Evolutionary conservation across 768 basidiomycete genomes (phyloP), one percentile per base, ranked within the genome.

Genomic region (Leccinum rimulosum): DNA sequence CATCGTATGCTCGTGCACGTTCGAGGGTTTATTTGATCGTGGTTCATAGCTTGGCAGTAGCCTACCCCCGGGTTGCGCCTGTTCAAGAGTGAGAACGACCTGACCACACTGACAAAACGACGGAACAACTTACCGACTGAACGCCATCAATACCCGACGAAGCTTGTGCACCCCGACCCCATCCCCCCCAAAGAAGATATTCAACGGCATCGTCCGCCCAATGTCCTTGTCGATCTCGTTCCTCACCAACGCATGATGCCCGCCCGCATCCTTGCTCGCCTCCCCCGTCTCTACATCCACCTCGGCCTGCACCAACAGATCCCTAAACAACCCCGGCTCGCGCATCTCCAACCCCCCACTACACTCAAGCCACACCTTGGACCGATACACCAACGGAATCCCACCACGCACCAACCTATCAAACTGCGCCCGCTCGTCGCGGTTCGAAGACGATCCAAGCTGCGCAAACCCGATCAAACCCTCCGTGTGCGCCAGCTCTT

Each of bases 181-280:
- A 73, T 97, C 95, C 0, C 96, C 94, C 0, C 94, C 97, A 76
- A 98, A 99, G 79, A 97, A 98, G 31, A 98, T 83, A 68, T 97
- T 97, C 48, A 93, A 75, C 1, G 95, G 95, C 89, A 96, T 89
- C 66, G 95, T 91, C 80, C 89, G 74, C 61, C 89, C 87, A 0
- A 94, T 89, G 68, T 98, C 96, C 75, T 98, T 98, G 77, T 98
- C 97, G 59, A 99, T 98, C 75, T 99, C 97, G 45, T 74, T 78
- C 54, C 76, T 73, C 14, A 88, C 87, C 31, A 80, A 72, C 43
- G 75, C 83, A 28, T 75, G 71, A 43, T 43, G n/a, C n/a, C 40
- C 40, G 9, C n/a, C 40, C n/a, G n/a, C 40, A 5, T 43, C 40
- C 9, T 43, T 38, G 15, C 36, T 15, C 36, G 8, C 36, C 36